phyloP scores from a whole-genome alignment of 495 filamentous ascomycete species.

The Massariosphaeria phaeospora region DNA sequence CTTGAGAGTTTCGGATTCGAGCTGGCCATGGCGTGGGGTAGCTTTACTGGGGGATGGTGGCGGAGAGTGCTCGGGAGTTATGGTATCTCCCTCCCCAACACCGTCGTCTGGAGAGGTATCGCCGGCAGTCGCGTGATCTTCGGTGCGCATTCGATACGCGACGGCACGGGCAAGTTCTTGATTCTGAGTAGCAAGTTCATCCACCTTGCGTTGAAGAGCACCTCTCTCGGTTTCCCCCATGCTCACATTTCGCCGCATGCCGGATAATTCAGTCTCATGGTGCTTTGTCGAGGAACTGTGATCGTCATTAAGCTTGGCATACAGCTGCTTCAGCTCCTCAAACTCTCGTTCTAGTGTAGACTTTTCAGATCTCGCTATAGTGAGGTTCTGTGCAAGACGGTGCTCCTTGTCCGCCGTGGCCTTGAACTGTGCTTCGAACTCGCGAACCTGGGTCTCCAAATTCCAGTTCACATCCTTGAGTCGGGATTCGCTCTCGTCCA shows the following conservation, averaged over 20 bases:
- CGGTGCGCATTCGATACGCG: slow-evolving; percentile 62
- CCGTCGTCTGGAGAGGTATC: slow-evolving; percentile 59
- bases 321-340: slow-evolving; percentile 75
- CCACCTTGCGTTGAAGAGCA: slow-evolving; percentile 71
- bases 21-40: slow-evolving; percentile 78
- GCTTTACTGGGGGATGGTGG: slow-evolving; percentile 85
- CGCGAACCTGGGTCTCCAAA: slow-evolving; percentile 82
- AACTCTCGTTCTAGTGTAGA: slow-evolving; percentile 69
- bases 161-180: slow-evolving; percentile 79
- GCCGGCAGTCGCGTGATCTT: slow-evolving; percentile 51
- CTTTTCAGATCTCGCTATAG: slow-evolving; percentile 67
- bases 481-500: slow-evolving; percentile 89
- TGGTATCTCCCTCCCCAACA: slow-evolving; percentile 59
- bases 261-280: slow-evolving; percentile 79
- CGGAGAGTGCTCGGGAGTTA: slow-evolving; percentile 83
- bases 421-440: slow-evolving; percentile 61
- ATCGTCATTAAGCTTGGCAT: slow-evolving; percentile 76
- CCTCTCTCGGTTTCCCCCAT: slow-evolving; percentile 69
- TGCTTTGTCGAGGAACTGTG: slow-evolving; percentile 68
- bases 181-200: slow-evolving; percentile 81
- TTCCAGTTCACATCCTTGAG: slow-evolving; percentile 99
- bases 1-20: slow-evolving; percentile 91
- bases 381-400: slow-evolving; percentile 67
- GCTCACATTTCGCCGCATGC: slow-evolving; percentile 67
- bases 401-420: slow-evolving; percentile 75